Base-by-base conservation (phyloP, 2,329 filamentous ascomycete genomes). In the Escovopsis sp. region DNA sequence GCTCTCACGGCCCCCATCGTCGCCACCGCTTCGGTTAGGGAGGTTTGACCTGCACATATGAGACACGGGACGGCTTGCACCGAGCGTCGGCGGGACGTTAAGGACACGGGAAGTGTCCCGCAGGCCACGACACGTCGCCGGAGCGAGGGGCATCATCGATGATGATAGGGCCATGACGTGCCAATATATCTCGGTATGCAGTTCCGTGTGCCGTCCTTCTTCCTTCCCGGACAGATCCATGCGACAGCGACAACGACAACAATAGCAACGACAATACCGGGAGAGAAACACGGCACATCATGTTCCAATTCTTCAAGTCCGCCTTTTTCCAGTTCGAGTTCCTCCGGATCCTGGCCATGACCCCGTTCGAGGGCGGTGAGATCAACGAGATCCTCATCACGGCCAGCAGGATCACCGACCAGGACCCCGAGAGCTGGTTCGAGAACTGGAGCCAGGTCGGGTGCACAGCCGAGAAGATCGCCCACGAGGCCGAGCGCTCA, bases 361-460 rank as follows among this genome's bases (percentile, higher is more conserved):
- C 32, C 13, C 8, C 32, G n/a, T 34, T 34, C 15, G 32, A 34
- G 15, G 32, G 32, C 15, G 32, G 32, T 34, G 32, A 34, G 32
- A 34, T 34, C 32, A 34, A 34, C 32, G 32, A 34, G 32, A 34
- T 34, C 32, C 15, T 34, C n/a, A 34, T 34, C 25, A 60, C 62
- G 8, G 54, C 53, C 1, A 53, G 48, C 9, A 45, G 56, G 30
- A 63, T 69, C 53, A 60, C 56, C 37, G 48, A 59, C 15, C 39
- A 55, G 25, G 60, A 70, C 39, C 50, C 61, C 0, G 57, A 58
- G 36, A 54, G 49, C 20, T 70, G 67, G 67, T 53, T 60, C 27
- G 38, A 32, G 1, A 59, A 59, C 4, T 69, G 58, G 56, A 15
- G 40, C 0, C 51, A 51, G 4, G 47, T 53, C 37, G 60, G 55